These are phyloP conservation scores for Globisporangium nodosum DNA, from an alignment of 352 stramenopile species.

Conservation along the genomic window DNA sequence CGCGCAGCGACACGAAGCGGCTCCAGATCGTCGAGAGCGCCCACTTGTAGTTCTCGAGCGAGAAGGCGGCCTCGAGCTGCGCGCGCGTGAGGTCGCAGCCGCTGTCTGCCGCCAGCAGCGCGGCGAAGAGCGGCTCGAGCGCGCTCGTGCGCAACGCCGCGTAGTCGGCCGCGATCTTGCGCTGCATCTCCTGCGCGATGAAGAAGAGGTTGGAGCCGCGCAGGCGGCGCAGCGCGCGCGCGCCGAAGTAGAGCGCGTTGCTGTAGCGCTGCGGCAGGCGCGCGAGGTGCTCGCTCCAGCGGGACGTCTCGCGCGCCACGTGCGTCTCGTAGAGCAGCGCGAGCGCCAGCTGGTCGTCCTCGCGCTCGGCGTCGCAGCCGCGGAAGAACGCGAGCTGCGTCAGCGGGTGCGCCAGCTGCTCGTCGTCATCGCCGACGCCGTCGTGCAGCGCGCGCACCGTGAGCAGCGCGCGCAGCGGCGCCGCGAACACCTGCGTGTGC, in stretches of 20 bases:
- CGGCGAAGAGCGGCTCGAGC: slow-evolving; percentile 47
- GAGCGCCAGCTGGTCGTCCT: slow-evolving; percentile 68
- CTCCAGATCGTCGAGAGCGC: slow-evolving; percentile 85
- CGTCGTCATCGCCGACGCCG: slow-evolving; percentile 10
- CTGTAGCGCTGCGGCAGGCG: slow-evolving; percentile 55
- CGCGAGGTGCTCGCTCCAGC: slow-evolving; percentile 61
- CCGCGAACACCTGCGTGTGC: slow-evolving; percentile 61
- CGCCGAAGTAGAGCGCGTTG: slow-evolving; percentile 64
- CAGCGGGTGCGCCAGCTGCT: slow-evolving; percentile 20
- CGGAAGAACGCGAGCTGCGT: slow-evolving; percentile 43
- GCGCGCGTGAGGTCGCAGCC: slow-evolving; percentile 13
- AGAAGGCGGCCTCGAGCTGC: slow-evolving; percentile 35
- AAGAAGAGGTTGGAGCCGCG: slow-evolving; percentile 60
- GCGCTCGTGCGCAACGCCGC: slow-evolving; percentile 26
- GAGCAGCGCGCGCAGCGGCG: slow-evolving; percentile 48
- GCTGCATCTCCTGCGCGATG: slow-evolving; percentile 57
- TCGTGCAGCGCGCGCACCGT: slow-evolving; percentile 37
- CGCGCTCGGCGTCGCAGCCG: slow-evolving; percentile 27
- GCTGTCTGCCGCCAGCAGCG: slow-evolving; percentile 23
- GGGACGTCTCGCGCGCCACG: slow-evolving; percentile 31
- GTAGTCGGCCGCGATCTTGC: slow-evolving; percentile 53
- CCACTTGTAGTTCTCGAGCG: slow-evolving; percentile 73
- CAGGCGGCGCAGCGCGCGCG: slow-evolving; percentile 30
- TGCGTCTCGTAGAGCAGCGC: slow-evolving; percentile 71
- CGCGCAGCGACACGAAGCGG: slow-evolving; percentile 65